These are phyloP conservation scores for Heimioporus sp. DNA, from an alignment of 768 basidiomycete genomes.

Conservation along the genomic window DNA sequence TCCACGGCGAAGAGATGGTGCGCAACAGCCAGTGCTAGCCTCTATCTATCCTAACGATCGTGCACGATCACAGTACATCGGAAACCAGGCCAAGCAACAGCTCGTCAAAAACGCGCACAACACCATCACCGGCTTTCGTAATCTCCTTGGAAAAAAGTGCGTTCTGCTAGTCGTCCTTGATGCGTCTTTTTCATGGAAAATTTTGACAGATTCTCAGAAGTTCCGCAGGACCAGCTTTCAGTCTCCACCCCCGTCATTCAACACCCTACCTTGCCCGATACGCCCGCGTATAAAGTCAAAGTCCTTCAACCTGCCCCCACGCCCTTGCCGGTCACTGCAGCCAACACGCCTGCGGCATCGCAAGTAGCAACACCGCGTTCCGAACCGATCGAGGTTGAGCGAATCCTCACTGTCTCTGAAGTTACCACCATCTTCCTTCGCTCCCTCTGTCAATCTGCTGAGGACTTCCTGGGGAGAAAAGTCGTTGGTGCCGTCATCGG, in stretches of 20 bases:
- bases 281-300: slow-evolving; percentile 81
- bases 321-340: slow-evolving; percentile 55
- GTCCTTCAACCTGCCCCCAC: slow-evolving; percentile 76
- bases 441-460: slow-evolving; percentile 82
- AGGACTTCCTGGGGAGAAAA: slow-evolving; percentile 84
- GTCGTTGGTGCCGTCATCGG: slow-evolving; percentile 82
- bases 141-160: slow-evolving; percentile 89
- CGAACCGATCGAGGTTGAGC: slow-evolving; percentile 62
- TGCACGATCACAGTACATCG: slow-evolving; percentile 71
- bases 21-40: slow-evolving; percentile 29
- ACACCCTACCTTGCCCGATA: slow-evolving; percentile 67
- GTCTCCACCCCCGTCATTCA: slow-evolving; percentile 73
- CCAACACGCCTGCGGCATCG: slow-evolving; percentile 64
- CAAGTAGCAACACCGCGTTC: slow-evolving; percentile 69
- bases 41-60: slow-evolving; percentile 5
- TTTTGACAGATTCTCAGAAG: slow-evolving; percentile 67
- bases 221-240: slow-evolving; percentile 50
- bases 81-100: slow-evolving; percentile 91
- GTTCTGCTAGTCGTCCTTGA: slow-evolving; percentile 18
- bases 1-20: slow-evolving; percentile 88
- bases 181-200: not conserved
- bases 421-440: slow-evolving; percentile 82
- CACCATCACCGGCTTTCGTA: slow-evolving; percentile 93
- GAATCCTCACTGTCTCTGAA: slow-evolving; percentile 79
- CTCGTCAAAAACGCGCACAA: slow-evolving; percentile 94